Evolutionary conservation across 2,329 filamentous ascomycete species (phyloP).

Genomic region (Alternaria metachromatica): DNA sequence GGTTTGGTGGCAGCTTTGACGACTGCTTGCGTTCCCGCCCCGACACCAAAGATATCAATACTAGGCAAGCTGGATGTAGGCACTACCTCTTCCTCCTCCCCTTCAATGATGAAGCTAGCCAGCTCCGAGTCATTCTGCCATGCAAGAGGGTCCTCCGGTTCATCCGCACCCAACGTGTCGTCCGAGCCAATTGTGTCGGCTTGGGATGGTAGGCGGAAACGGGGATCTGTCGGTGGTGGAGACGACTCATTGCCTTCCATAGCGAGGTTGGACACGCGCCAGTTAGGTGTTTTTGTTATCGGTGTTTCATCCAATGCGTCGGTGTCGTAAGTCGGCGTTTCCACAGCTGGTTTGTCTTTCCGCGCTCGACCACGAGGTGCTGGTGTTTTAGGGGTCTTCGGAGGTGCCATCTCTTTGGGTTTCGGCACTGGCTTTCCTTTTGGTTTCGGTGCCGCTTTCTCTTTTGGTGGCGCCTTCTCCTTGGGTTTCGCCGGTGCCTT

Average conservation of each 20-base stretch:
- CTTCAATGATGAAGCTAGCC: slow-evolving; percentile 54
- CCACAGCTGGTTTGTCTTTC: slow-evolving; percentile 19
- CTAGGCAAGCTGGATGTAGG: slow-evolving; percentile 44
- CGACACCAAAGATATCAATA: slow-evolving; percentile 34
- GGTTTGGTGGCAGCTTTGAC: slow-evolving; percentile 28
- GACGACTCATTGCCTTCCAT: slow-evolving; percentile 45
- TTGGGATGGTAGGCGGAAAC: slow-evolving; percentile 46
- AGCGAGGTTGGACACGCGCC: slow-evolving; percentile 36
- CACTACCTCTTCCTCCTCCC: slow-evolving; percentile 45
- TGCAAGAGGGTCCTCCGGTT: slow-evolving; percentile 49
- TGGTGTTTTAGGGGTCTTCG: slow-evolving; percentile 21
- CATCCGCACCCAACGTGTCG: slow-evolving; percentile 51
- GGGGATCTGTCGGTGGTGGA: slow-evolving; percentile 50
- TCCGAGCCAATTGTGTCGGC: slow-evolving; percentile 52
- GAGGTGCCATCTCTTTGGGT: slow-evolving; percentile 16
- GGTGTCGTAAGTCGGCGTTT: slow-evolving; percentile 26
- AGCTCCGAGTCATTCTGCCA: slow-evolving; percentile 55
- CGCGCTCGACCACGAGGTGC: slow-evolving; percentile 34
- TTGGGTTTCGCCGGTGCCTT: slow-evolving; percentile 19
- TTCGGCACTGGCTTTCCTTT: slow-evolving; percentile 23
- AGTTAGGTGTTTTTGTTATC: slow-evolving; percentile 29
- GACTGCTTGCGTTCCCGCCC: slow-evolving; percentile 44
- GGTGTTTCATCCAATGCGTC: slow-evolving; percentile 21
- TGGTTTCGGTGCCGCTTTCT: slow-evolving; percentile 12
- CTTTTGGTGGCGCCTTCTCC: slow-evolving; percentile 12